These are phyloP conservation scores for Fusarium pseudograminearum DNA, from an alignment of 2,329 filamentous ascomycete genomes.

Conservation along the genomic window DNA sequence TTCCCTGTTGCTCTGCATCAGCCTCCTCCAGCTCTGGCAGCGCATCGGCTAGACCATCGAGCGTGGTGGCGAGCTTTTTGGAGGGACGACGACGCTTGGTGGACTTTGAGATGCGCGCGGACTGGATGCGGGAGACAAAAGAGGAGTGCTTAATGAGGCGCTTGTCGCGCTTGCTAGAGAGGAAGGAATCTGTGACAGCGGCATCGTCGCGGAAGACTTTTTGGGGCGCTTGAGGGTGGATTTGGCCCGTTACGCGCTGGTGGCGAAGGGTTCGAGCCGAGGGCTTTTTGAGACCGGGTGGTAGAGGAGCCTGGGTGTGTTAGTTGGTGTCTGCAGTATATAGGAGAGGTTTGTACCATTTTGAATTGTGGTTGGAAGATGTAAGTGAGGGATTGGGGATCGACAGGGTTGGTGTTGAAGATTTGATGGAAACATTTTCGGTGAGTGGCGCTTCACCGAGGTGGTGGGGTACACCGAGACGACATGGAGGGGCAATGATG, in stretches of 20 bases:
- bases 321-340: not conserved
- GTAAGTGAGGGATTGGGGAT: not conserved
- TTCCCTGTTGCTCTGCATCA: conserved; percentile 63
- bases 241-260: conserved; percentile 62
- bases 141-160: conserved; percentile 82
- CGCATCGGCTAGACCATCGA: conserved; percentile 83
- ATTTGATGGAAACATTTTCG: conserved; percentile 45
- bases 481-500: conserved; percentile 39
- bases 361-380: conserved; percentile 20
- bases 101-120: conserved; percentile 53
- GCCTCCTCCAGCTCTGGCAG: conserved; percentile 72
- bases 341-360: conserved; percentile 22
- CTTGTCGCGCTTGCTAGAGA: conserved; percentile 84
- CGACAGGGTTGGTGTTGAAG: conserved; percentile 11
- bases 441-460: conserved; percentile 40
- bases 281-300: conserved; percentile 63
- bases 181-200: conserved; percentile 68
- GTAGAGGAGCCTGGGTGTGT: conserved; percentile 46
- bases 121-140: conserved; percentile 82
- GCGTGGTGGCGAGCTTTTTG: conserved; percentile 82
- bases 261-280: conserved; percentile 69
- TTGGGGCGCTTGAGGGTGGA: conserved; percentile 64
- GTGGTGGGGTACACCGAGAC: conserved; percentile 44
- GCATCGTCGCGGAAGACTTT: conserved; percentile 65
- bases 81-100: conserved; percentile 66